phyloP scores from a whole-genome alignment of 345 rosid genomes.

The Salix suchowensis region DNA sequence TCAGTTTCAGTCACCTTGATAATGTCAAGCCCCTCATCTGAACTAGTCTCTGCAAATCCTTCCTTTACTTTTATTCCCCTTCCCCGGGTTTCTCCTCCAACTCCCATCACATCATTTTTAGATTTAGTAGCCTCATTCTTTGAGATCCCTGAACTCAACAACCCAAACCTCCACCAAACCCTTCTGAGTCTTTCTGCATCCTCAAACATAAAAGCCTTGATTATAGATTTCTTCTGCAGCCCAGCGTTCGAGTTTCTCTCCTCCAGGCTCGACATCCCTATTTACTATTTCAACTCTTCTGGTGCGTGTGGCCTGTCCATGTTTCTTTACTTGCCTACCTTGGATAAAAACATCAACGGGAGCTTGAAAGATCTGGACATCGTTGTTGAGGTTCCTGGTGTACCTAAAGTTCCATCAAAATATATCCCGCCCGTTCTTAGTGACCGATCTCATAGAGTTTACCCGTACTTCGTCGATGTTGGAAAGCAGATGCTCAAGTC shows the following conservation, averaged over 20 bases:
- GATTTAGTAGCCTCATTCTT: conserved; percentile 32
- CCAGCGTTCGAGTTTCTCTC: conserved; percentile 25
- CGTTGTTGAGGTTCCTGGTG: conserved; percentile 37
- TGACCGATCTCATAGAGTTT: conserved; percentile 29
- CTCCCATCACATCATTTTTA: conserved; percentile 20
- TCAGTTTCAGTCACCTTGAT: neutral
- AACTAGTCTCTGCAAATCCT: conserved; percentile 19
- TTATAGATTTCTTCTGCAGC: conserved; percentile 49
- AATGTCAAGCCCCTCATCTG: neutral
- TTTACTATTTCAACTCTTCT: conserved; percentile 42
- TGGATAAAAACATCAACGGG: conserved; percentile 27
- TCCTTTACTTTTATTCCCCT: conserved; percentile 49
- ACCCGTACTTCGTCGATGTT: conserved; percentile 15
- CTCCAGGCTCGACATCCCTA: conserved; percentile 33
- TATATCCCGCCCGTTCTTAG: conserved; percentile 24
- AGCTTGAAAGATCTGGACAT: conserved; percentile 37
- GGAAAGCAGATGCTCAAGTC: conserved; percentile 19
- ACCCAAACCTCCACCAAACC: conserved; percentile 36
- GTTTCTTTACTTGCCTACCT: conserved; percentile 27
- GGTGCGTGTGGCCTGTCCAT: conserved; percentile 34
- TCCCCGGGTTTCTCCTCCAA: conserved; percentile 20
- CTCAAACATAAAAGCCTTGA: conserved; percentile 27
- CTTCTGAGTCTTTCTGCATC: conserved; percentile 31
- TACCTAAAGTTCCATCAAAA: conserved; percentile 26
- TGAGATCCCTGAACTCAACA: conserved; percentile 32